Conservation (phyloP, 2,329 filamentous ascomycete species). For the Scortechinia acanthostroma region DNA sequence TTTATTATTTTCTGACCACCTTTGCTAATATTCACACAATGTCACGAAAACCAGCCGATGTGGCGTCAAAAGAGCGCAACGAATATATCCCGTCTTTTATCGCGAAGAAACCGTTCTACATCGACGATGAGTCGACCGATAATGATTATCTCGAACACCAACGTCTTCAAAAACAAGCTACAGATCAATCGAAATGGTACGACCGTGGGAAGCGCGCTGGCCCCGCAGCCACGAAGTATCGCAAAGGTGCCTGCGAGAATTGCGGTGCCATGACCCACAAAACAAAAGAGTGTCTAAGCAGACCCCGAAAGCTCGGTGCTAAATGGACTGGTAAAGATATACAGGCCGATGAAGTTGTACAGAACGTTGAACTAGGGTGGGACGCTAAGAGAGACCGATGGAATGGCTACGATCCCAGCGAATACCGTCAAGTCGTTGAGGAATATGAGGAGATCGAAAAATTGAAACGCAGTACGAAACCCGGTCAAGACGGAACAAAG, state of each 20-base stretch:
- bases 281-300: constrained; percentile 82
- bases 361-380: constrained; percentile 84
- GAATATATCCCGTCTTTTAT: constrained; percentile 98
- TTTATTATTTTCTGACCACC: no score
- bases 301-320: constrained; percentile 81
- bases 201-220: constrained; percentile 78
- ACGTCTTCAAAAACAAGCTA: constrained; percentile 66
- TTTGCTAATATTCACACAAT: no score
- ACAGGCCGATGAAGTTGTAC: constrained; percentile 79
- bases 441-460: constrained; percentile 83
- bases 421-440: constrained; percentile 81
- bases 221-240: constrained; percentile 88
- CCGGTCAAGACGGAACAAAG: constrained; percentile 31
- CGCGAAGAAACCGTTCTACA: constrained; percentile 94
- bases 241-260: constrained; percentile 97
- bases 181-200: constrained; percentile 77
- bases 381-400: constrained; percentile 95
- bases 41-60: constrained; percentile 19
- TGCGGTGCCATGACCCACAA: constrained; percentile 97
- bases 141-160: constrained; percentile 95
- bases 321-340: constrained; percentile 91
- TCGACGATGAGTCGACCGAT: constrained; percentile 69
- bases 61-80: constrained; percentile 78
- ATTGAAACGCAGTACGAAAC: constrained; percentile 47
- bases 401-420: constrained; percentile 90